A percentile compares a stretch with the other conserved stretches of the same genome.
Evolutionary conservation across 2,329 filamentous ascomycete genomes (phyloP).

Genomic region (Colletotrichum agaves): DNA sequence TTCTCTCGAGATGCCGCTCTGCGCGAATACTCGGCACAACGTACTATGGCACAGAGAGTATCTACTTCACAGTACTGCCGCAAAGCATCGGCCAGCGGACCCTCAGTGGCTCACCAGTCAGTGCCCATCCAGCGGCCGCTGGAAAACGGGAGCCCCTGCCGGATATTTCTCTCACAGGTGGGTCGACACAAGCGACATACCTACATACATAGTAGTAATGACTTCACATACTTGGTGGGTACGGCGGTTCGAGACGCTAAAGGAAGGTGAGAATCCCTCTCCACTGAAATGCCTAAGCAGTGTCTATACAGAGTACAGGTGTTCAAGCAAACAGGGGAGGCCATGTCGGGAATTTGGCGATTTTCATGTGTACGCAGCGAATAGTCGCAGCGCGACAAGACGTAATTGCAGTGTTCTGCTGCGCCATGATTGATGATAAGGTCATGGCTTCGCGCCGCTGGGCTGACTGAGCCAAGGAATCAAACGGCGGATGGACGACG

Average conservation of each 20-base stretch:
- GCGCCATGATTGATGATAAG: background rate
- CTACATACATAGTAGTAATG: too few species aligned
- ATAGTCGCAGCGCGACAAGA: too few species aligned
- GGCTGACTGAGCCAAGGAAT: background rate
- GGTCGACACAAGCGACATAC: conserved; percentile 14
- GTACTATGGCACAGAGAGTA: too few species aligned
- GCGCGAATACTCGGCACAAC: background rate
- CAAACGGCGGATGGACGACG: background rate
- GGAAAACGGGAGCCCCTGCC: background rate
- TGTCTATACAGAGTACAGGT: too few species aligned
- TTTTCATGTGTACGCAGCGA: background rate
- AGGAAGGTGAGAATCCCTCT: background rate
- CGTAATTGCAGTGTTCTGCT: background rate
- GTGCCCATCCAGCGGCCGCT: conserved; percentile 13
- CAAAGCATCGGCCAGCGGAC: background rate
- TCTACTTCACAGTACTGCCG: background rate
- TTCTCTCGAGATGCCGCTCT: background rate
- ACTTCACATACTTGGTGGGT: too few species aligned
- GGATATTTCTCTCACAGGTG: conserved; percentile 4
- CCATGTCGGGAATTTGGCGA: background rate
- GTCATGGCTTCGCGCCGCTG: background rate
- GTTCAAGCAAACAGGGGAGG: background rate
- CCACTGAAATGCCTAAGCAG: background rate
- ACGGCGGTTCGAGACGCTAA: conserved; percentile 8
- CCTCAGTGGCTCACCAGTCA: background rate